phyloP scores from a whole-genome alignment of 140 eudicot genomes.

The Anethum foeniculum region DNA sequence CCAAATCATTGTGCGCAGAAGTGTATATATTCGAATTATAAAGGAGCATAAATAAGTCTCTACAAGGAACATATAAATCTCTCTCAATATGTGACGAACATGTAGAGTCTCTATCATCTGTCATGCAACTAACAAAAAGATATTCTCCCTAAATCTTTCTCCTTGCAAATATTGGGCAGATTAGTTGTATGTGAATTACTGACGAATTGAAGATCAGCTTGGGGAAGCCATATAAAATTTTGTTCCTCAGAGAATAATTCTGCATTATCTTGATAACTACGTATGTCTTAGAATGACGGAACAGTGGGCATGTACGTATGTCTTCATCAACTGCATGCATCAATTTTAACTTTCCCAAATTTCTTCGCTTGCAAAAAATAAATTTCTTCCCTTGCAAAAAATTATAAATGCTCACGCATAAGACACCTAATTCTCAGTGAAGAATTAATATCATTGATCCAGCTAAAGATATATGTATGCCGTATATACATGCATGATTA shows the following conservation, averaged over 20 bases:
- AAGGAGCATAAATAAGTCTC: not conserved
- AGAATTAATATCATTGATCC: too few relatives aligned
- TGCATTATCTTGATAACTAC: not conserved
- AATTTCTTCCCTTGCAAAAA: too few relatives aligned
- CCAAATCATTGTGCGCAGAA: not conserved
- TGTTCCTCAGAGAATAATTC: not conserved
- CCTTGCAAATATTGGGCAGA: not conserved
- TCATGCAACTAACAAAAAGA: not conserved
- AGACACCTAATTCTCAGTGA: too few relatives aligned
- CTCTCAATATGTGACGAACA: not conserved
- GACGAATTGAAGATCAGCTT: not conserved
- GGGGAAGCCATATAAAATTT: not conserved
- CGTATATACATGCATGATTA: too few relatives aligned
- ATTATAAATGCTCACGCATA: too few relatives aligned
- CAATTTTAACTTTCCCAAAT: too few relatives aligned
- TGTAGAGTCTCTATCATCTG: not conserved
- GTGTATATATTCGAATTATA: not conserved
- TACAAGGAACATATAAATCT: too few relatives aligned
- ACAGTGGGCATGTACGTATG: not conserved
- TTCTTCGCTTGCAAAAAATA: too few relatives aligned
- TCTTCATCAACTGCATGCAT: too few relatives aligned
- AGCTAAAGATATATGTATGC: too few relatives aligned
- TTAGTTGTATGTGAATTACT: not conserved
- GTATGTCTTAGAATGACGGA: not conserved
- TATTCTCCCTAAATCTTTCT: constrained; percentile 6